Evolutionary conservation across 2,329 filamentous ascomycete genomes (phyloP).

Genomic region (Cercospora berteroae): DNA sequence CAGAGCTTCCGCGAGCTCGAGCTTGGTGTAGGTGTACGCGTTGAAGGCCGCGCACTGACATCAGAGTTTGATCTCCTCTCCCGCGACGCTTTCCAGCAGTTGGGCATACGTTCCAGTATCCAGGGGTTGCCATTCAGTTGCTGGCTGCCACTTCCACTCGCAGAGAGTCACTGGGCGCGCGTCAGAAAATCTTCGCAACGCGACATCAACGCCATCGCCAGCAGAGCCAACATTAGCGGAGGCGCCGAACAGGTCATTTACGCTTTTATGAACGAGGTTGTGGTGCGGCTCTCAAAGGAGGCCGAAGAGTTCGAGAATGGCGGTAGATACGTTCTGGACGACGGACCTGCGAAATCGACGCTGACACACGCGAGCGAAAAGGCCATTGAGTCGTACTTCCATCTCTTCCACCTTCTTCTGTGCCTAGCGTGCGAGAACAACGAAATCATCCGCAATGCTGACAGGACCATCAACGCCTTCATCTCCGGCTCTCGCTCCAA

Average conservation of each 20-base stretch:
- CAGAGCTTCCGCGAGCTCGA: conserved; percentile 21
- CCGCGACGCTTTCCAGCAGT: conserved; percentile 18
- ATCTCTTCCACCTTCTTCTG: conserved; percentile 29
- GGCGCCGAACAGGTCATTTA: conserved; percentile 23
- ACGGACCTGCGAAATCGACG: conserved; percentile 17
- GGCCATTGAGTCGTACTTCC: conserved; percentile 29
- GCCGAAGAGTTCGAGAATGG: conserved; percentile 9
- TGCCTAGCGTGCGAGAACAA: conserved; percentile 24
- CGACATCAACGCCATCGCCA: conserved; percentile 12
- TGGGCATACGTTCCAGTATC: conserved; percentile 20
- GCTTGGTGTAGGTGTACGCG: conserved; percentile 26
- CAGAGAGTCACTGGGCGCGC: conserved; percentile 25
- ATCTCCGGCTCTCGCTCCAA: conserved; percentile 23
- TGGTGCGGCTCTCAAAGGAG: conserved; percentile 21
- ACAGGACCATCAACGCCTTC: conserved; percentile 20
- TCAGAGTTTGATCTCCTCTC: conserved; percentile 31
- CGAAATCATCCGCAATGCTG: conserved; percentile 16
- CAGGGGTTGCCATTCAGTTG: conserved; percentile 23
- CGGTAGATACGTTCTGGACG: not conserved
- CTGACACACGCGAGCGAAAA: conserved; percentile 27
- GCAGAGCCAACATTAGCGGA: conserved; percentile 1
- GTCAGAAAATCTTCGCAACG: conserved; percentile 10
- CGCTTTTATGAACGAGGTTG: conserved; percentile 28
- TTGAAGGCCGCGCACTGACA: conserved; percentile 16
- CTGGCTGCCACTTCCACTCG: conserved; percentile 28